Evolutionary conservation across 345 rosid species (phyloP), one percentile per base, ranked within the genome.

Genomic region (Gossypium mustelinum): DNA sequence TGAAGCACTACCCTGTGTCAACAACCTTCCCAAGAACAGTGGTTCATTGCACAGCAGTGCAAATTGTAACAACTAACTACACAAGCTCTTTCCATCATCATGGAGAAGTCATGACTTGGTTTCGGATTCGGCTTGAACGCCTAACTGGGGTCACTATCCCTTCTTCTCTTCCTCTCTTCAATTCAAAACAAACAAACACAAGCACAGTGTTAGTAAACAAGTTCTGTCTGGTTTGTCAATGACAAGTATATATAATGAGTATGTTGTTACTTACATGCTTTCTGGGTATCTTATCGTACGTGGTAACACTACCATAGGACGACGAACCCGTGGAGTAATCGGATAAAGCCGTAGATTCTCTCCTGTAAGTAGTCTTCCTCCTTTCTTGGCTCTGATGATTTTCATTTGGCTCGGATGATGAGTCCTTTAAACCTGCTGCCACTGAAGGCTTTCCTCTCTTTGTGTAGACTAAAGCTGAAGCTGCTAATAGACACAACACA

Each of bases 291-390:
- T 84, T 92, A 83, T 94, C 93, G 24, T 86, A 94, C 1, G 91
- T 82, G 64, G 96, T 94, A 84, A 90, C 92, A 75, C 98, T 90
- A 52, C 97, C 97, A 3, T 87, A 88, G 12, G 97, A 94, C 22
- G 73, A 69, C 24, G 94, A 85, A 63, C 63, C 88, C 56, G 59
- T 47, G 0, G 94, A 94, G 83, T 76, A 72, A 64, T 88, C 97
- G 56, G 92, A 88, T 77, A 91, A 83, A 70, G 91, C 94, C 70
- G 85, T 69, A 12, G 94, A 89, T 76, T 89, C 96, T 69, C 94
- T 84, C 70, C 89, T 84, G 62, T 75, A 24, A 58, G 56, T 82
- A 68, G 78, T 85, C 80, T 72, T 76, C 81, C 64, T 84, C 75
- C 75, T 84, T 68, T 82, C 86, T n/a, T 76, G 81, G 80, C 89